These are phyloP conservation scores for Phaeosphaeriaceae sp. DNA, from an alignment of 2,329 filamentous ascomycete genomes.

Conservation along the genomic window DNA sequence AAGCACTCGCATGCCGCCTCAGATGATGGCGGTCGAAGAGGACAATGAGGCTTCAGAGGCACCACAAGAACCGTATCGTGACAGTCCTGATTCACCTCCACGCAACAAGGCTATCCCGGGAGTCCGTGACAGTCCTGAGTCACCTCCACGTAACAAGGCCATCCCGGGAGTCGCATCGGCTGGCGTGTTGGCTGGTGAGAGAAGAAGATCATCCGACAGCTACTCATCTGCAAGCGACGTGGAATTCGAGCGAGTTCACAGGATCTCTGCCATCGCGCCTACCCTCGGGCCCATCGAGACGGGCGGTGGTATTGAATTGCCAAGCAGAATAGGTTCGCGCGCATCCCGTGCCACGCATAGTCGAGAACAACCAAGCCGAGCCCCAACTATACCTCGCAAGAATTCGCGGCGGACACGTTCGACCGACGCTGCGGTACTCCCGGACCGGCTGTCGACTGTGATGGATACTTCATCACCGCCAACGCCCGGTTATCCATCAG, in stretches of 20 bases:
- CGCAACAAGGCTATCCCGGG: conserved; percentile 9
- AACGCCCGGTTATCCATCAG: conserved; percentile 15
- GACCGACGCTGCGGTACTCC: conserved; percentile 34
- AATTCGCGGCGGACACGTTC: conserved; percentile 63
- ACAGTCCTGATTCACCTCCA: conserved; percentile 54
- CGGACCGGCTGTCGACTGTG: conserved; percentile 39
- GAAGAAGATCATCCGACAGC: conserved; percentile 55
- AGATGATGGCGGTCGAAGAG: conserved; percentile 70
- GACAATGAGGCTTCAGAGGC: conserved; percentile 60
- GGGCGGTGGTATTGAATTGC: conserved; percentile 67
- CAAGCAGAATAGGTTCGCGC: conserved; percentile 68
- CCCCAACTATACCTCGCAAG: conserved; percentile 68
- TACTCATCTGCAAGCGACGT: conserved; percentile 50
- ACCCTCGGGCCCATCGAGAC: conserved; percentile 67
- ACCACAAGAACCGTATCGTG: conserved; percentile 58
- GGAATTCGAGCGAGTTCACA: conserved; percentile 47
- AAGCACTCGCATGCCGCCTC: conserved; percentile 80
- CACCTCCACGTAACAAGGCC: conserved; percentile 17
- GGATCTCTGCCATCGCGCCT: conserved; percentile 61
- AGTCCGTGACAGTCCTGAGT: conserved; percentile 57
- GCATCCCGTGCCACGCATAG: conserved; percentile 51
- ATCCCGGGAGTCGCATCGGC: conserved; percentile 20
- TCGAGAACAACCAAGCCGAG: conserved; percentile 34
- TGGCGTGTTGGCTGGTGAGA: conserved; percentile 18
- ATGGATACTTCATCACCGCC: conserved; percentile 27